phyloP scores from a whole-genome alignment of 129 eudicot genomes.

The Heracleum sosnowskyi region DNA sequence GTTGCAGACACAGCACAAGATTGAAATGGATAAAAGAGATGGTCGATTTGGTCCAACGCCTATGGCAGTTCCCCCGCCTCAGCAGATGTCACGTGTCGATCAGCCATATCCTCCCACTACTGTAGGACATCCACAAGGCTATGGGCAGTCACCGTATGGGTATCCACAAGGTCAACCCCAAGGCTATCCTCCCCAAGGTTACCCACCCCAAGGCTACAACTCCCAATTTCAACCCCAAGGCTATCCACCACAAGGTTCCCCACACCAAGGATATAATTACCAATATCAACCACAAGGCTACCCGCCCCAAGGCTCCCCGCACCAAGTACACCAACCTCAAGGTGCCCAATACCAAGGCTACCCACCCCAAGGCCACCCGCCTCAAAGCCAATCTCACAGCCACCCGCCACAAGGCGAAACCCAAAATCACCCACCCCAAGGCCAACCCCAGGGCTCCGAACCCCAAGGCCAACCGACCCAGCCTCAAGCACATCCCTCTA shows the following conservation, averaged over 20 bases:
- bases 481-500: slow-evolving; percentile 2
- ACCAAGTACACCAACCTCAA: slow-evolving; percentile 55
- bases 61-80: slow-evolving; percentile 80
- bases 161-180: slow-evolving; percentile 50
- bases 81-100: slow-evolving; percentile 93
- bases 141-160: slow-evolving; percentile 45
- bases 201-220: slow-evolving; percentile 44
- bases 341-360: slow-evolving; percentile 51
- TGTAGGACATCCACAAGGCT: slow-evolving; percentile 69
- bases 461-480: slow-evolving; percentile 45
- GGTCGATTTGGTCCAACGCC: slow-evolving; percentile 79
- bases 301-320: slow-evolving; percentile 16
- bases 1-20: slow-evolving; percentile 93
- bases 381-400: slow-evolving; percentile 44
- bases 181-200: slow-evolving; percentile 56
- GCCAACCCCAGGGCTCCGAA: slow-evolving; percentile 37
- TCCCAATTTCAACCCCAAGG: slow-evolving; percentile 49
- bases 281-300: background rate
- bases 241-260: slow-evolving; percentile 32
- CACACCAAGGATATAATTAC: slow-evolving; percentile 39
- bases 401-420: slow-evolving; percentile 53
- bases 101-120: slow-evolving; percentile 83
- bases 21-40: slow-evolving; percentile 98
- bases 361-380: slow-evolving; percentile 57
- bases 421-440: slow-evolving; percentile 10